Evolutionary conservation across 2,329 filamentous ascomycete genomes (phyloP).

Genomic region (Xylariales sp.): DNA sequence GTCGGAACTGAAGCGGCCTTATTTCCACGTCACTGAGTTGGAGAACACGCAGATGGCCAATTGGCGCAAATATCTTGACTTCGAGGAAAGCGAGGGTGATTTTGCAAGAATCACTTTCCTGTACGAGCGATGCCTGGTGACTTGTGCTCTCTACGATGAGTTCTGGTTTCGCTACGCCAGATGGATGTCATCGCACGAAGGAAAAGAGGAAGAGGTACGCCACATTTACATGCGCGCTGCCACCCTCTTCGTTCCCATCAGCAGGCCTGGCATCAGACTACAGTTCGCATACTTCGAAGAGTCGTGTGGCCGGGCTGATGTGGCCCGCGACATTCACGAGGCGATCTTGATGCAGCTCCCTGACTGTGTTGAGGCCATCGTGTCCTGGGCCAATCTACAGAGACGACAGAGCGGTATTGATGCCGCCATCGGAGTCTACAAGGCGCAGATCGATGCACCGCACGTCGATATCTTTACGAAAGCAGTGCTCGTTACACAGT

Average conservation of each 20-base stretch:
- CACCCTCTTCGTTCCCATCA: conserved; percentile 81
- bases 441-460: conserved; percentile 70
- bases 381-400: conserved; percentile 81
- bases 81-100: conserved; percentile 82
- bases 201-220: conserved; percentile 83
- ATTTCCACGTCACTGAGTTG: conserved; percentile 93
- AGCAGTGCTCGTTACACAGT: conserved; percentile 81
- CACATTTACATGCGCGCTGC: conserved; percentile 88
- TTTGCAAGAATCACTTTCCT: conserved; percentile 72
- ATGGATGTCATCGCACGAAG: conserved; percentile 81
- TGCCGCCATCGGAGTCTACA: conserved; percentile 78
- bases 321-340: conserved; percentile 80
- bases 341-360: conserved; percentile 73
- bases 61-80: conserved; percentile 96
- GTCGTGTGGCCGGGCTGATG: conserved; percentile 67
- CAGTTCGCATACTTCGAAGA: conserved; percentile 97
- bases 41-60: conserved; percentile 80
- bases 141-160: conserved; percentile 91
- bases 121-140: conserved; percentile 91
- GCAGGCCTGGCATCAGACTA: conserved; percentile 74
- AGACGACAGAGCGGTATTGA: conserved; percentile 80
- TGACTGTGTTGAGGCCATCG: conserved; percentile 79
- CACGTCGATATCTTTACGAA: conserved; percentile 74
- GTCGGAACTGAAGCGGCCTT: conserved; percentile 88
- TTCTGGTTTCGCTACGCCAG: conserved; percentile 97